Conservation (phyloP, 805 yeast species). For the Pichia nanzhaoensis region DNA sequence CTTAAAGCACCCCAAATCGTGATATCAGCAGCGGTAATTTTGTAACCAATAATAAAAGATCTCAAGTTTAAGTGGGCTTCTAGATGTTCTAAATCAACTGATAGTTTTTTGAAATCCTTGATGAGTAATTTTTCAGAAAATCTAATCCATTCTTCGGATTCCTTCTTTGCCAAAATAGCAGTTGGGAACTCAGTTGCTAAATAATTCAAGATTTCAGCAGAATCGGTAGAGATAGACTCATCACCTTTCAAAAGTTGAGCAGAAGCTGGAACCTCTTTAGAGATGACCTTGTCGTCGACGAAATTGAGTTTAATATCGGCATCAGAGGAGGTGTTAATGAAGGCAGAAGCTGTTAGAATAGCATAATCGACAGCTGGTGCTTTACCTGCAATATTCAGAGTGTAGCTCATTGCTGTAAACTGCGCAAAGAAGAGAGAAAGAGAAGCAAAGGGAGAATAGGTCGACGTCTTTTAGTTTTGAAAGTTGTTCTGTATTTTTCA, state of each 20-base stretch:
- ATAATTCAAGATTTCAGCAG: conserved; percentile 39
- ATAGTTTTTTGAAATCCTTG: conserved; percentile 83
- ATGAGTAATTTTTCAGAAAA: conserved; percentile 66
- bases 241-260: conserved; percentile 41
- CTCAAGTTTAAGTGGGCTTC: conserved; percentile 82
- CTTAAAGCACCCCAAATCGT: conserved; percentile 92
- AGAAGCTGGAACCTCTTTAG: conserved; percentile 34
- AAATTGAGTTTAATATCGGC: conserved; percentile 53
- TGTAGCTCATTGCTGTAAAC: conserved; percentile 31
- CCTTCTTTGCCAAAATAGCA: conserved; percentile 31
- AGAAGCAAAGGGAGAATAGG: neutral
- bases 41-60: conserved; percentile 65
- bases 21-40: conserved; percentile 70
- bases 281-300: conserved; percentile 65
- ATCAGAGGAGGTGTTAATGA: conserved; percentile 50
- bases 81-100: conserved; percentile 69
- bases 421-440: neutral
- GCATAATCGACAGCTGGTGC: conserved; percentile 80
- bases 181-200: conserved; percentile 50
- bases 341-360: conserved; percentile 68
- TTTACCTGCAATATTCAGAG: conserved; percentile 72
- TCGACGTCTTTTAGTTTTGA: too few species aligned
- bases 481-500: too few species aligned
- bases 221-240: conserved; percentile 34
- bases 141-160: conserved; percentile 56